Evolutionary conservation across 306 rosid species (phyloP), one percentile per base, ranked within the genome.

Genomic region (Vigna mungo): DNA sequence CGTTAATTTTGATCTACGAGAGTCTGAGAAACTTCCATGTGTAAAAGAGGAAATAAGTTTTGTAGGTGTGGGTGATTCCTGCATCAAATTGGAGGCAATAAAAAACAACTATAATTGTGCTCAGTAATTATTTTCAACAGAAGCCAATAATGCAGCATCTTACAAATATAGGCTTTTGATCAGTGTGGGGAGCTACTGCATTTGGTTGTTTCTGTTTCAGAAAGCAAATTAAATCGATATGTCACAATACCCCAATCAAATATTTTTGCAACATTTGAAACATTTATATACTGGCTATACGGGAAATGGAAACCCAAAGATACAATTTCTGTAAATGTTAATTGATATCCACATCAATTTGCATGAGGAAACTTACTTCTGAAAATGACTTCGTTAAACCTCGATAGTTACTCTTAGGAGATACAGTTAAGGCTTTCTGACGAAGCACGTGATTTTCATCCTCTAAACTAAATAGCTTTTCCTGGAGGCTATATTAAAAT

Each of bases 41-140:
- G 91, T 78, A 74, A 76, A 85, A 8, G 91, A 77, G 72, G 85
- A 49, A 53, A 87, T 80, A 62, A 84, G 79, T 84, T 90, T 95
- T 70, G 97, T 82, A 25, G 96, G 96, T 18, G 97, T 90, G 63
- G 97, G 94, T 27, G 97, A 85, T 72, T 90, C 97, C 97, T 93
- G 83, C 81, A 77, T 63, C 30, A 55, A 82, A 43, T 48, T 32
- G 5, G n/a, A 78, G 23, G 32, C 76, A 64, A 69, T 64, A 9
- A 49, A 73, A 20, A 18, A 73, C 21, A 60, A 16, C 9, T 34
- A 72, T 6, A 51, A 32, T 72, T 62, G 54, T 16, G 27, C 5
- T 32, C 14, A 11, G 16, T 39, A 62, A 63, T 58, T n/a, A 56
- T 65, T 39, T 66, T 30, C 59, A 56, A 78, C 41, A 78, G 48